phyloP scores from a whole-genome alignment of 2,329 filamentous ascomycete genomes.

The Apiospora pterosperma region DNA sequence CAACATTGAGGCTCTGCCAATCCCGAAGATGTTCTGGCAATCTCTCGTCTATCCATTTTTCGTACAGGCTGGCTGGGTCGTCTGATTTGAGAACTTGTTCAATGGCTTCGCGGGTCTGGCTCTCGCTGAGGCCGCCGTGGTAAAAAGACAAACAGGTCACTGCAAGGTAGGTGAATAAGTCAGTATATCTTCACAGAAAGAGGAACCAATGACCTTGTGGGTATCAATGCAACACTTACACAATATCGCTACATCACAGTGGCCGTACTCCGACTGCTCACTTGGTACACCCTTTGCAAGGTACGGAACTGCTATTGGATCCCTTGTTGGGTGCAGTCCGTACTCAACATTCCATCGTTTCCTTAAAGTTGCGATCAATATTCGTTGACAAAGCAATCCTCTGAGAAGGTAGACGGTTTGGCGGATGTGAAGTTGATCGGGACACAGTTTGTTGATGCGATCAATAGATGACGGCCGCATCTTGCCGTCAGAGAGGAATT shows the following conservation, averaged over 20 bases:
- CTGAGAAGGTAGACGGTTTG: conserved; percentile 52
- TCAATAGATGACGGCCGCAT: conserved; percentile 18
- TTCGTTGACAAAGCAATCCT: conserved; percentile 58
- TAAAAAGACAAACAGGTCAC: conserved; percentile 67
- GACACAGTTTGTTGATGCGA: conserved; percentile 24
- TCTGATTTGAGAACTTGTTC: conserved; percentile 51
- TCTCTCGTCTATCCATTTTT: conserved; percentile 38
- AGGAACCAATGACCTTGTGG: neutral
- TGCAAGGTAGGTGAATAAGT: conserved; percentile 6
- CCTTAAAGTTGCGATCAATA: conserved; percentile 56
- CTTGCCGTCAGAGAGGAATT: conserved; percentile 24
- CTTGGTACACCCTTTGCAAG: conserved; percentile 63
- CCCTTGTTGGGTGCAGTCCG: conserved; percentile 49
- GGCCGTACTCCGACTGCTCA: conserved; percentile 62
- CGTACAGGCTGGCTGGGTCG: conserved; percentile 55
- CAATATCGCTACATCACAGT: conserved; percentile 41
- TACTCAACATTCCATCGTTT: conserved; percentile 69
- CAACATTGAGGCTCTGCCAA: conserved; percentile 57
- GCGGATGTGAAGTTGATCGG: conserved; percentile 28
- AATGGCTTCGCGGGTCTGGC: conserved; percentile 47
- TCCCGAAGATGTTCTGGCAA: conserved; percentile 45
- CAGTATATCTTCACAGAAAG: conserved; percentile 36
- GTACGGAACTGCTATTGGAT: conserved; percentile 64
- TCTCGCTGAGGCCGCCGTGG: conserved; percentile 50
- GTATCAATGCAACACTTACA: neutral